Base-by-base conservation (phyloP, 192 early-diverging fungal species). In the Polychytrium aggregatum region DNA sequence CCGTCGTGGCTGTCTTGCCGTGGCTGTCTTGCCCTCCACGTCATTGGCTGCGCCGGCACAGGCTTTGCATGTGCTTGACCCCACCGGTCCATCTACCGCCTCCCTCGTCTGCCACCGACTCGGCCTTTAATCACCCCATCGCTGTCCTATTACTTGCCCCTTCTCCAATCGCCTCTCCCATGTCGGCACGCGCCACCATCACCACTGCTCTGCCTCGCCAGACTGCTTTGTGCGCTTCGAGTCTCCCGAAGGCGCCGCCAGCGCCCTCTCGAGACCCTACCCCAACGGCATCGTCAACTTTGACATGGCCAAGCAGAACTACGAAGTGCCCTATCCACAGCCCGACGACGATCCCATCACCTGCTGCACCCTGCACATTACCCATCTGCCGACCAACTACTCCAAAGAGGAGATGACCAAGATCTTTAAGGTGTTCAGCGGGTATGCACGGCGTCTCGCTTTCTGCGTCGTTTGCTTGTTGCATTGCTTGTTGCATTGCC, bases 371-470 rank as follows among this genome's bases (percentile, higher is more conserved):
- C 28, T 62, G 11, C 60, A 62, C 48, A 44, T 56, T 26, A 62
- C 60, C 5, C 60, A 62, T 51, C 35, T 62, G 50, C 60, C 60
- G 3, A 51, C 60, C 9, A 62, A 62, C 34, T 62, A 62, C 22
- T 45, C 60, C 17, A 57, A 62, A 34, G 44, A 56, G 6, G 60
- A 62, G 50, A 51, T 62, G 53, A 33, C 31, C 41, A 62, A 62
- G 34, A 46, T 62, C 11, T 62, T 62, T 33, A 36, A 41, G 18
- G 41, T 46, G 6, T 62, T 62, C 48, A 22, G 34, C 6, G 60
- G 60, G 60, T 62, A 34, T 38, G 51, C 33, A 16, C 4, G 16
- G 30, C 21, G 21, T 27, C 24, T 11, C 29, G 20, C 7, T 42
- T 42, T 42, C 18, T 9, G 20, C 9, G 41, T 42, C 7, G 41